Evolutionary conservation across 495 filamentous ascomycete genomes (phyloP).

Genomic region (Penicillium coffeae): DNA sequence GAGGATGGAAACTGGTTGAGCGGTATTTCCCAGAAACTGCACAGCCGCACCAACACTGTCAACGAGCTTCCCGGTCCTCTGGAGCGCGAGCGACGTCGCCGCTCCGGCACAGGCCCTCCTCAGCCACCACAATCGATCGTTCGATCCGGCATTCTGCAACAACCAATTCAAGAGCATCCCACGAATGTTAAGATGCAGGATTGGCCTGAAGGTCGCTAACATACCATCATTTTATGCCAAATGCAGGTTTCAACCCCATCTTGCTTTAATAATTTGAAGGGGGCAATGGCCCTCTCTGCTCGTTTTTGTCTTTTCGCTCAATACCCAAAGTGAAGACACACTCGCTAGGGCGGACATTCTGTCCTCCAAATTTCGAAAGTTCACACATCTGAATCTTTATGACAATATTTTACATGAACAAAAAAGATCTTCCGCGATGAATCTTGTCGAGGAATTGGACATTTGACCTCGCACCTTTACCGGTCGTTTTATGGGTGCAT

Average conservation of each 20-base stretch:
- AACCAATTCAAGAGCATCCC: constrained; percentile 32
- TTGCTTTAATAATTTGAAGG: too few species aligned
- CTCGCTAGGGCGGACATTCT: constrained; percentile 2
- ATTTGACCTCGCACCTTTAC: not conserved
- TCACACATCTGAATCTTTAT: not conserved
- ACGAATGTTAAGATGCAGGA: constrained; percentile 43
- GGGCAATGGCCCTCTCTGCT: too few species aligned
- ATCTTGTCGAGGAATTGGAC: not conserved
- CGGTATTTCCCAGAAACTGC: constrained; percentile 56
- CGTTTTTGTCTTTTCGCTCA: constrained; percentile 10
- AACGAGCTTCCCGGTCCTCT: constrained; percentile 50
- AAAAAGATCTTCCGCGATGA: not conserved
- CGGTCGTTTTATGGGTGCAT: not conserved
- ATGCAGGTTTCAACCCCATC: not conserved
- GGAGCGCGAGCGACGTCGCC: constrained; percentile 63
- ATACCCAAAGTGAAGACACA: not conserved
- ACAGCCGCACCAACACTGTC: constrained; percentile 25
- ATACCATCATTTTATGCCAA: not conserved
- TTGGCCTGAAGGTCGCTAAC: constrained; percentile 36
- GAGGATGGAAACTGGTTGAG: constrained; percentile 57
- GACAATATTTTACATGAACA: constrained; percentile 5
- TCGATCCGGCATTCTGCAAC: constrained; percentile 32
- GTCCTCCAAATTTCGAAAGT: too few species aligned
- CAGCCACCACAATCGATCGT: constrained; percentile 40
- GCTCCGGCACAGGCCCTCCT: constrained; percentile 66